Evolutionary conservation across 371 early-diverging fungal species (phyloP).

Genomic region (Basidiobolus heterosporus): DNA sequence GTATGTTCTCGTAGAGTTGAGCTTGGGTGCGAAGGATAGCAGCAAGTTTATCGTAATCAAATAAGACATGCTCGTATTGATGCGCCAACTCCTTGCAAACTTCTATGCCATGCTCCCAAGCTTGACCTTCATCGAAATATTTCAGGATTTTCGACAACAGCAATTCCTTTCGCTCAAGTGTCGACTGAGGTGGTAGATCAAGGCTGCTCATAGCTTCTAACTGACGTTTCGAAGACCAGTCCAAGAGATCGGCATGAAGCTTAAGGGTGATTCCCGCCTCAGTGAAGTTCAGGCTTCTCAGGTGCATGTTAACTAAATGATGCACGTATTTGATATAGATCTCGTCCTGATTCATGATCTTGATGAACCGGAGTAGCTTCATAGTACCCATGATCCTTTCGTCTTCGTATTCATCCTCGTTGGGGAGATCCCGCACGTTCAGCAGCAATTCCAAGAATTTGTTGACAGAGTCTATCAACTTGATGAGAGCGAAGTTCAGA

Average conservation of each 20-base stretch:
- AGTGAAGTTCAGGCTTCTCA: conserved; percentile 32
- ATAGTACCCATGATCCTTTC: conserved; percentile 42
- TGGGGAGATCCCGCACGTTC: conserved; percentile 38
- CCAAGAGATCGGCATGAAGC: conserved; percentile 45
- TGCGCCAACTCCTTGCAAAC: conserved; percentile 37
- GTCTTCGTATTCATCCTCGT: conserved; percentile 39
- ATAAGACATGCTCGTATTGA: conserved; percentile 32
- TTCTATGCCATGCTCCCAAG: conserved; percentile 55
- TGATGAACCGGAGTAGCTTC: conserved; percentile 43
- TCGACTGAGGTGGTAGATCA: conserved; percentile 26
- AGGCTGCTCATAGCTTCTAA: conserved; percentile 29
- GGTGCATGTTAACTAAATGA: conserved; percentile 37
- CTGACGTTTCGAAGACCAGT: conserved; percentile 35
- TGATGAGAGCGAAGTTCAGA: conserved; percentile 7
- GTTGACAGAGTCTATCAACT: conserved; percentile 31
- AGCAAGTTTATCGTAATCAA: conserved; percentile 36
- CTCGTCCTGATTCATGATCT: conserved; percentile 37
- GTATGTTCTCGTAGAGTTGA: conserved; percentile 31
- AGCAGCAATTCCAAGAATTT: conserved; percentile 34
- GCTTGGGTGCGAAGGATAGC: conserved; percentile 37
- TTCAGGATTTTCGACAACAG: conserved; percentile 38
- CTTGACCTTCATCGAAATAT: conserved; percentile 39
- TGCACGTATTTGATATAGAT: conserved; percentile 60
- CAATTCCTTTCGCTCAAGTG: conserved; percentile 46
- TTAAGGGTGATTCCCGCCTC: conserved; percentile 55